A percentile compares a stretch with the other conserved stretches of the same genome.
phyloP scores from a whole-genome alignment of 192 early-diverging fungal genomes.

The Coemansia sp. region DNA sequence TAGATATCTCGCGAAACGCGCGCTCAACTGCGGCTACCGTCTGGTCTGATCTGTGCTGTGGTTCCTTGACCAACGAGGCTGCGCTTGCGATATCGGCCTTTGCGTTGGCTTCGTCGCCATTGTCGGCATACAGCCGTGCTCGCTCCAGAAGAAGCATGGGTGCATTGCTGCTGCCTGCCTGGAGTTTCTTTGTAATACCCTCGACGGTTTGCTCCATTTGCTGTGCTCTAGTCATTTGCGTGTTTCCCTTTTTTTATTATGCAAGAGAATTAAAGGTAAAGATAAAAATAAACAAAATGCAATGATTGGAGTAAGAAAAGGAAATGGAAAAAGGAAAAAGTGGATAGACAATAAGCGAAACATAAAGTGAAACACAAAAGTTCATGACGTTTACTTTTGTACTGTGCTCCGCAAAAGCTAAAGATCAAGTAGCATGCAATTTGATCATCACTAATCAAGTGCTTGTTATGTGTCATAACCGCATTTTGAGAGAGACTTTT shows the following conservation, averaged over 20 bases:
- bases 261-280: no score
- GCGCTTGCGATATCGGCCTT: slow-evolving; percentile 37
- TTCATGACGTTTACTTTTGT: no score
- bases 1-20: slow-evolving; percentile 24
- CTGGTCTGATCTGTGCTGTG: slow-evolving; percentile 5
- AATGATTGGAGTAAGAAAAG: background rate
- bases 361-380: no score
- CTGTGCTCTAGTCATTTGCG: slow-evolving; percentile 2
- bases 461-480: background rate
- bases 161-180: slow-evolving; percentile 12
- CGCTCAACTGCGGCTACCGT: slow-evolving; percentile 36
- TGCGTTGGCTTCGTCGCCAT: slow-evolving; percentile 29
- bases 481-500: background rate
- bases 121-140: slow-evolving; percentile 23
- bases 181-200: slow-evolving; percentile 30
- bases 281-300: background rate
- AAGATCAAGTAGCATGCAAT: background rate
- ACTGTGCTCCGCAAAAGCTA: no score
- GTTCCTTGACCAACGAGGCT: slow-evolving; percentile 32
- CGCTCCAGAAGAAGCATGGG: slow-evolving; percentile 29
- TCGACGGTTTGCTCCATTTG: slow-evolving; percentile 15
- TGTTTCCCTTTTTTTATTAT: background rate
- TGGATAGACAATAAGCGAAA: no score
- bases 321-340: background rate
- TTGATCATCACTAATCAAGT: background rate